Evolutionary conservation across 768 basidiomycete species (phyloP), one percentile per base, ranked within the genome.

Genomic region (Scleroderma citrinum): DNA sequence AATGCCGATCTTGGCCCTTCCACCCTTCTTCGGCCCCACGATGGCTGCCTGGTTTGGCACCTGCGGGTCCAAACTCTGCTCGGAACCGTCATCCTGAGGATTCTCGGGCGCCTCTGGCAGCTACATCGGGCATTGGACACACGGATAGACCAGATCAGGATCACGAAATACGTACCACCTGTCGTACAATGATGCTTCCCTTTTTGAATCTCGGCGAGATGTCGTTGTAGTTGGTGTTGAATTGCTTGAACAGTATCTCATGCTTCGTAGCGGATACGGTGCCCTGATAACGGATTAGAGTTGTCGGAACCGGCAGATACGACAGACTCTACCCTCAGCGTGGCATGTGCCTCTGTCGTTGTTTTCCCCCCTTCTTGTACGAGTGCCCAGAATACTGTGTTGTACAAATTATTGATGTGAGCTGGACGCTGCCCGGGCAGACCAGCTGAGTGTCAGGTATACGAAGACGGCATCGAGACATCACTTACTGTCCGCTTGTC

Each of bases 351-450:
- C 50, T 94, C 79, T 3, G 82, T 74, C 2, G 85, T 82, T 2
- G 81, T 82, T 63, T 87, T 72, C 0, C 84, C 86, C n/a, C 84
- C 87, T 57, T 88, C 76, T 38, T 85, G 84, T 0, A 98, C 82
- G 30, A 99, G 77, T 0, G 92, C 88, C 96, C 95, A 98, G 61
- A 98, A 99, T 0, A 72, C 74, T 0, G 96, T 97, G 61, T 99
- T 99, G 71, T 98, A 94, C 20, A 99, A 70, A 63, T 99, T 99
- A 63, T 99, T 99, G 63, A 98, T 87, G 63, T 99, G 96, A 0
- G 96, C 94, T 97, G 63, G 20, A 54, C 44, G 49, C 49, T 54
- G 44, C 43, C 44, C 55, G 46, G 47, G 47, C 56, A 56, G 56
- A 57, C 45, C 29, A 34, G 56, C 52, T 51, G 21, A 57, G 29